Evolutionary conservation across 495 filamentous ascomycete genomes (phyloP), one percentile per base, ranked within the genome.

Genomic region (Bombardia bombarda): DNA sequence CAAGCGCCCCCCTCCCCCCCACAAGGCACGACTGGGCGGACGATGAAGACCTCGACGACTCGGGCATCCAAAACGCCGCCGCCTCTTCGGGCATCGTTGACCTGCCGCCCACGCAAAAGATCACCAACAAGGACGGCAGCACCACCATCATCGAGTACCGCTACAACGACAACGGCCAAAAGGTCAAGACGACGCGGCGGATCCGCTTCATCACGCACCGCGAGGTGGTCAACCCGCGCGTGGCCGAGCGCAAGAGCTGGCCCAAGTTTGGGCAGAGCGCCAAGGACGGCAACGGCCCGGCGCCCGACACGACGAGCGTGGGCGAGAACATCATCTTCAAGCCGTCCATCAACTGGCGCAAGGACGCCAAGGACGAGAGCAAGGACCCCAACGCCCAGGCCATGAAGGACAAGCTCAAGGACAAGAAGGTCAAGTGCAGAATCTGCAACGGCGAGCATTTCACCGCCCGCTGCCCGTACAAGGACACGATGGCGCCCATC

Each of bases 361-460:
- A 81, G 54, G 84, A 86, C 50, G 82, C 81, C 41, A 85, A 85
- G 70, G 86, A 90, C 65, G 87, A 89, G 63, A 66, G 70, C 55
- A 71, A 74, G 47, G 82, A 80, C 47, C 79, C 84, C 68, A 86
- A 87, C 73, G 79, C 79, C 43, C 78, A 78, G 57, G 76, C 75
- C 55, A 82, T 95, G 73, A 92, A 89, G 73, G 87, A 88, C 52
- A 79, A 87, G 74, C 74, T 96, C 46, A 95, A 90, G 80, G 87
- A 95, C 68, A 95, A 95, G 79, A 95, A 95, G 76, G 93, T 98
- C 70, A 96, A 96, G 76, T 98, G 92, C 68, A 82, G 92, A 72
- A 97, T 98, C 60, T 98, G 92, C 69, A 84, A 81, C 63, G 92
- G 93, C 52, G 93, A 97, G 70, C 92, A 98, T 75, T 98, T 95